Evolutionary conservation across 2,329 filamentous ascomycete species (phyloP).

Genomic region (Cytospora piceae): DNA sequence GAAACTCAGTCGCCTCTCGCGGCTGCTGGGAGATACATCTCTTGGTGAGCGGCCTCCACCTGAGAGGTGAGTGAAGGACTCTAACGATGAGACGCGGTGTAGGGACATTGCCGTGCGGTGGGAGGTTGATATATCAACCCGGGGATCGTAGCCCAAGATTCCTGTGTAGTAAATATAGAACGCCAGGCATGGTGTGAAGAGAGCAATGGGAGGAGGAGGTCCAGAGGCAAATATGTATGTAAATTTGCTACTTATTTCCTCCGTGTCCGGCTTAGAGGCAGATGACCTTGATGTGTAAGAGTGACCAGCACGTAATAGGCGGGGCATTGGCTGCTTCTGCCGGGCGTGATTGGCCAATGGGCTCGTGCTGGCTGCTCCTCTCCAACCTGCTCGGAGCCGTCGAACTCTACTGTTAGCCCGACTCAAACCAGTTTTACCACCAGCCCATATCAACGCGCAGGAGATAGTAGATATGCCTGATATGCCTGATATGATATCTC

Average conservation of each 20-base stretch:
- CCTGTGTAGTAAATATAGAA: not conserved
- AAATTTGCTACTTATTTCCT: not conserved
- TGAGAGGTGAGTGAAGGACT: conserved; percentile 53
- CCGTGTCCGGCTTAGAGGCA: not conserved
- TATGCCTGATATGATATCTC: not conserved
- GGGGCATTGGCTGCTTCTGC: not conserved
- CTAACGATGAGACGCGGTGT: conserved; percentile 56
- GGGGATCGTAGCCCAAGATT: not conserved
- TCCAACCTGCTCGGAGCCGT: not conserved
- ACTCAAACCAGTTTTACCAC: not conserved
- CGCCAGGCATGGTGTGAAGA: not conserved
- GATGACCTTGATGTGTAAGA: conserved; percentile 2
- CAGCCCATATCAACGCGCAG: not conserved
- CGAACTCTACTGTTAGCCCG: not conserved
- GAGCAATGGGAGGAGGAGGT: not conserved
- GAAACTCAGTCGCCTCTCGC: conserved; percentile 55
- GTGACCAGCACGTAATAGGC: conserved; percentile 2
- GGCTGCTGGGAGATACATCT: conserved; percentile 51
- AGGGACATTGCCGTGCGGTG: conserved; percentile 49
- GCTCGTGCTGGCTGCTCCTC: not conserved
- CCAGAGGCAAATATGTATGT: not conserved
- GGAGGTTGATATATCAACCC: not conserved
- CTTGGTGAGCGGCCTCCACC: conserved; percentile 43
- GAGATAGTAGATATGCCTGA: not conserved
- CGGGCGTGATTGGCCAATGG: not conserved